Percentiles rank a stretch among this genome's conserved stretches.
phyloP scores from a whole-genome alignment of 768 basidiomycete species.

The Suillus luteus region DNA sequence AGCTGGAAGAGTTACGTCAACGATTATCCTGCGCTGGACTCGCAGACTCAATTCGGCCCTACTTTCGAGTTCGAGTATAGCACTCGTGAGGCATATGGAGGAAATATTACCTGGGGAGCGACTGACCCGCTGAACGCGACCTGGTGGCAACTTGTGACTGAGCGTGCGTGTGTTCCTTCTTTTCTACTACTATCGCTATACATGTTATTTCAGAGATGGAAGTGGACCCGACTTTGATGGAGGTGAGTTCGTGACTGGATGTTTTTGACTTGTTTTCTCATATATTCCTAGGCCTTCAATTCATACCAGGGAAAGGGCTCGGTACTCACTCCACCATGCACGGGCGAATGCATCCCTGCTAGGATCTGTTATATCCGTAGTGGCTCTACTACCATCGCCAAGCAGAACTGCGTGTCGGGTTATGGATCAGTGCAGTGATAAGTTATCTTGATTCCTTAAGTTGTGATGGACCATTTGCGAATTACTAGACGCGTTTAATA shows the following conservation, averaged over 20 bases:
- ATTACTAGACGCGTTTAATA: neutral
- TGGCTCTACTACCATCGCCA: constrained; percentile 63
- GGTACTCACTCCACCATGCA: constrained; percentile 53
- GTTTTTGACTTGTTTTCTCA: neutral
- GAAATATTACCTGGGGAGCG: constrained; percentile 53
- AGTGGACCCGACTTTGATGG: constrained; percentile 54
- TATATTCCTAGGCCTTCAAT: constrained; percentile 56
- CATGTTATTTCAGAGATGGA: constrained; percentile 50
- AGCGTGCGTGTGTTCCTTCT: constrained; percentile 44
- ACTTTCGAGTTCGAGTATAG: constrained; percentile 65
- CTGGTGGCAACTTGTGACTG: constrained; percentile 82
- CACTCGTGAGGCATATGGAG: constrained; percentile 68
- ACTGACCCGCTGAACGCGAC: constrained; percentile 77
- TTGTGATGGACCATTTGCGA: neutral
- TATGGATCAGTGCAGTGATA: constrained; percentile 68
- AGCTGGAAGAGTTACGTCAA: constrained; percentile 71
- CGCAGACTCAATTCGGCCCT: constrained; percentile 58
- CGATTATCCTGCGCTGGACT: constrained; percentile 58
- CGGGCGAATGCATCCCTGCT: constrained; percentile 59
- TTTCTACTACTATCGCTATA: constrained; percentile 7
- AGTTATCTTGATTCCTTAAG: neutral
- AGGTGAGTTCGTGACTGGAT: constrained; percentile 39
- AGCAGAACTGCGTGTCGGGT: constrained; percentile 58
- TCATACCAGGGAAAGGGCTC: constrained; percentile 74
- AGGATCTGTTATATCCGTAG: constrained; percentile 80